Evolutionary conservation across 352 stramenopile species (phyloP), one percentile per base, ranked within the genome.

Genomic region (Pythium dissotocum): DNA sequence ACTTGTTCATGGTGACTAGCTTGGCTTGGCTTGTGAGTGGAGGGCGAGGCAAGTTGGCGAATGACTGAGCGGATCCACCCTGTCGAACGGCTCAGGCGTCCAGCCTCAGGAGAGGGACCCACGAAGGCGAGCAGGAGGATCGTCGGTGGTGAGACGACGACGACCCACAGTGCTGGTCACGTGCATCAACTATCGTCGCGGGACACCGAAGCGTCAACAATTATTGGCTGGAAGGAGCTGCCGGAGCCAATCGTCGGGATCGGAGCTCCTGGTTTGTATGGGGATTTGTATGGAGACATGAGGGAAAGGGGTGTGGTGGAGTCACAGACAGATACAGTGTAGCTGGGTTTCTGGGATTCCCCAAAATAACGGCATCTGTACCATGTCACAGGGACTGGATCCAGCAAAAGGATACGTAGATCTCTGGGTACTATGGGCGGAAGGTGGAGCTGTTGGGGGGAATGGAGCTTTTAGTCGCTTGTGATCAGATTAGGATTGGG

Each of bases 1-100:
- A 77, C 58, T 72, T 78, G 64, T 80, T 77, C 70, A 83, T 79
- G 56, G 54, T 71, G 55, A 21, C 44, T 44, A 28, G 49, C 16
- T 6, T 18, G 21, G 21, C 21, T 24, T 24, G 21, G 21, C 21
- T 6, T 13, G 21, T 35, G 21, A 8, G 18, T 44, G 46, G 28
- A 35, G 35, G 51, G 33, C 52, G 61, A 57, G 26, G 61, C 61
- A 67, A 69, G 56, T 63, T 63, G 63, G 13, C 18, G 63, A 69
- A 63, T 69, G 63, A 63, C 7, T 42, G 36, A 42, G 36, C 36
- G 36, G 36, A 42, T 42, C 36, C 36, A 42, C 36, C 14, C 7
- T 12, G 36, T 7, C 6, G 36, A 9, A 12, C 36, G 36, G 42
- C 42, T 51, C 42, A 51, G 16, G 42, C 16, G 42, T 51, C 42